Percentiles rank a stretch among this genome's conserved stretches.
phyloP scores from a whole-genome alignment of 345 rosid genomes.

The rapeseed (Brassica napus) region DNA sequence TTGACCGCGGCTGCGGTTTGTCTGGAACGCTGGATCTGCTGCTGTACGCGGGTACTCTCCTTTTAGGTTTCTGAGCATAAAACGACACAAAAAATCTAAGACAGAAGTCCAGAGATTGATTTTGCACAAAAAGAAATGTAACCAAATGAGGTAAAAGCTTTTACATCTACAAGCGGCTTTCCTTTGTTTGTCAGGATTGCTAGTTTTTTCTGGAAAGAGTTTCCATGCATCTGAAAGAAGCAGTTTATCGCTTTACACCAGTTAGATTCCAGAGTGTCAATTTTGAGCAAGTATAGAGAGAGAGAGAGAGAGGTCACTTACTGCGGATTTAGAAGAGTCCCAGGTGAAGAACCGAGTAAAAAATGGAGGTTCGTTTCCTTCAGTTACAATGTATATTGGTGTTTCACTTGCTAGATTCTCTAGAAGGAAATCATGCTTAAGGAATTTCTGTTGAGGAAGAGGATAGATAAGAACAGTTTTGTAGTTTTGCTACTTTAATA shows the following conservation, averaged over 20 bases:
- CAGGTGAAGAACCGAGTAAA: constrained; percentile 91
- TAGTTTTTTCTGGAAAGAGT: constrained; percentile 93
- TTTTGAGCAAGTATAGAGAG: constrained; percentile 4
- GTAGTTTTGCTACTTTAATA: background rate
- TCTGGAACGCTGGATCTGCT: constrained; percentile 91
- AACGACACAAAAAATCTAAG: constrained; percentile 20
- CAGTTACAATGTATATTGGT: constrained; percentile 71
- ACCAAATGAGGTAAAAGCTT: constrained; percentile 18
- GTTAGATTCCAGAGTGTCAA: background rate
- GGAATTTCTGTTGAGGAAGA: constrained; percentile 66
- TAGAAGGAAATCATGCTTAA: constrained; percentile 70
- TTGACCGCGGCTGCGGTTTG: constrained; percentile 82
- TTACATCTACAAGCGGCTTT: constrained; percentile 73
- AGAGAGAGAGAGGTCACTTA: constrained; percentile 45
- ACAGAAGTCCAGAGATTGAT: constrained; percentile 11
- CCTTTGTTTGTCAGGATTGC: constrained; percentile 73
- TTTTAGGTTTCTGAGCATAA: constrained; percentile 74
- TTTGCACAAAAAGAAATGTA: background rate
- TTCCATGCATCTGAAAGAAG: constrained; percentile 82
- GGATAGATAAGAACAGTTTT: constrained; percentile 10
- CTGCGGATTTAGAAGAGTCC: constrained; percentile 83
- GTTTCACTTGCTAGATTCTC: constrained; percentile 70
- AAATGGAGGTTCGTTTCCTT: constrained; percentile 97
- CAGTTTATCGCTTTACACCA: background rate
- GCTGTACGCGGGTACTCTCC: constrained; percentile 73